Evolutionary conservation across 1,284 basidiomycete genomes (phyloP).

Genomic region (Lignosus rhinocerotis): DNA sequence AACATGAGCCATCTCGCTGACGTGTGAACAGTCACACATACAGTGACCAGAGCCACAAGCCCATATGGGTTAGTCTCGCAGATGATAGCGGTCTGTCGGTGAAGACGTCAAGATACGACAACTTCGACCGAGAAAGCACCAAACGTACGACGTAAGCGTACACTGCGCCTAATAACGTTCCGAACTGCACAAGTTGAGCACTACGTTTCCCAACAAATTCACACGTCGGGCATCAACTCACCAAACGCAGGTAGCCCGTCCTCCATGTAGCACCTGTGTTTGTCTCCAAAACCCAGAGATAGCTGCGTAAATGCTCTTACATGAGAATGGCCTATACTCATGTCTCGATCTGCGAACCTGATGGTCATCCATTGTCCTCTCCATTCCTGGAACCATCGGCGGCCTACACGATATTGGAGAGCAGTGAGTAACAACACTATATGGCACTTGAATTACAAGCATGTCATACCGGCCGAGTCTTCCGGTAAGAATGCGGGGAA

Average conservation of each 20-base stretch:
- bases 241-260: slow-evolving; percentile 47
- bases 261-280: slow-evolving; percentile 54
- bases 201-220: too few relatives aligned
- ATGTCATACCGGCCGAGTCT: slow-evolving; percentile 35
- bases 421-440: background rate
- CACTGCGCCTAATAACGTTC: slow-evolving; percentile 45
- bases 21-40: slow-evolving; percentile 24
- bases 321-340: background rate
- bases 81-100: slow-evolving; percentile 41
- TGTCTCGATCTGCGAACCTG: slow-evolving; percentile 25
- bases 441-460: background rate
- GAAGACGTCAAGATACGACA: background rate
- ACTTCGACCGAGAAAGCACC: background rate
- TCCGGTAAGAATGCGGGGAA: slow-evolving; percentile 47
- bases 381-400: slow-evolving; percentile 39
- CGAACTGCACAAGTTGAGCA: slow-evolving; percentile 29
- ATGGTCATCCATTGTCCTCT: slow-evolving; percentile 54
- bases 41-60: slow-evolving; percentile 43
- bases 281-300: slow-evolving; percentile 52
- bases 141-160: slow-evolving; percentile 47
- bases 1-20: background rate
- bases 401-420: slow-evolving; percentile 26
- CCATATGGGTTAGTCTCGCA: slow-evolving; percentile 46
- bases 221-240: slow-evolving; percentile 23
- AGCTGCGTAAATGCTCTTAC: slow-evolving; percentile 25